Evolutionary conservation across 495 filamentous ascomycete species (phyloP), one percentile per base, ranked within the genome.

Genomic region (Entonaema liquescens): DNA sequence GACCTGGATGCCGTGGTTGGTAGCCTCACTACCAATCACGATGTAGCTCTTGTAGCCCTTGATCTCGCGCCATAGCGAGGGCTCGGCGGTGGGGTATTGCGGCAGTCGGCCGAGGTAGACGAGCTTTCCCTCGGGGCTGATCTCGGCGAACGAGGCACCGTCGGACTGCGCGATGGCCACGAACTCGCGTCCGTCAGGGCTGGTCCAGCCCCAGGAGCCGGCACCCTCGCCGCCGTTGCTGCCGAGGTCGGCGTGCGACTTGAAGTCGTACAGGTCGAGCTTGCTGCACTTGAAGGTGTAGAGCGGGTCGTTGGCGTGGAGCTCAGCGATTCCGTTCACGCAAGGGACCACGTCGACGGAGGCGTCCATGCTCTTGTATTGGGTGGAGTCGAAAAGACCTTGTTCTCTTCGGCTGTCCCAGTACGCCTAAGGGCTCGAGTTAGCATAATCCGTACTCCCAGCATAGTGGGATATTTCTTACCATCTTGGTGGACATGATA

Each of bases 181-280:
- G 72, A 89, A 84, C 62, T 89, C 87, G 12, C 86, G 83, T n/a
- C 85, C 87, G n/a, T 82, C 78, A 0, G 73, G 69, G 7, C 82
- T 85, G 1, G 87, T 89, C 87, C 87, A 88, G 1, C 86, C 87
- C 82, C 81, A 83, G 0, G 80, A 82, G 5, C 76, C 78, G n/a
- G 81, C 73, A n/a, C 81, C 81, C 59, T 76, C 71, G 52, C 79
- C 80, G 17, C 64, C 72, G 31, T 64, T 70, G 62, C 81, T 85
- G 13, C 86, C 85, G 3, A 89, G 77, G 47, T 81, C 80, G 0
- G 78, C 78, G 72, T 89, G 87, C 31, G 74, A 77, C 33, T 81
- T 67, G 73, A 89, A 89, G 71, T 86, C 82, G 73, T 83, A 84
- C 47, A 88, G 77, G 71, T 89, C 86, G 29, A 88, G 74, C 71